Conservation (phyloP, 2,329 filamentous ascomycete species). For the Calonectria montana region DNA sequence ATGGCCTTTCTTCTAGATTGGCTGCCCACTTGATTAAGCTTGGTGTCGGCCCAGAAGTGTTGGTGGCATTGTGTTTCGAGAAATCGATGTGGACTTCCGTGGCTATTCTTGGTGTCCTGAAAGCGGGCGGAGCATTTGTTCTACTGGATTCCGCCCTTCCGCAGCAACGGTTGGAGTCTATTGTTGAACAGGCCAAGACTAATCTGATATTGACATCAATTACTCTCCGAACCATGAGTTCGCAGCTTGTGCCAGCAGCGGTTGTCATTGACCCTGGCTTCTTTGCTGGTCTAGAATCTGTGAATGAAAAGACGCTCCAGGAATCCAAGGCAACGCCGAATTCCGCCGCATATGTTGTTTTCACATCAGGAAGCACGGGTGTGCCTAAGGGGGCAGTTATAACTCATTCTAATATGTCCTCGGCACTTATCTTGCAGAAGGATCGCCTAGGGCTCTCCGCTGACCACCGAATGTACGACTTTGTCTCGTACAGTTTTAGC, state of each 20-base stretch:
- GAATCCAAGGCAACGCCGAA: background rate
- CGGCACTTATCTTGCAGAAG: background rate
- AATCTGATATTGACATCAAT: background rate
- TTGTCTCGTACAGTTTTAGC: conserved; percentile 17
- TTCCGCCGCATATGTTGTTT: conserved; percentile 5
- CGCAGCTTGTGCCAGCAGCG: background rate
- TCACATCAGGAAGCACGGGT: conserved; percentile 14
- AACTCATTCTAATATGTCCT: background rate
- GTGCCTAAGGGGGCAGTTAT: conserved; percentile 12
- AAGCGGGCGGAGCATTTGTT: conserved; percentile 36
- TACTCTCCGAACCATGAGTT: background rate
- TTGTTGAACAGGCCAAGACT: conserved; percentile 3
- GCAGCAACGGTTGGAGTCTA: background rate
- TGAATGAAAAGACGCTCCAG: too few species aligned
- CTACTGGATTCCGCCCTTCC: conserved; percentile 27
- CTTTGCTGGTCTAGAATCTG: background rate
- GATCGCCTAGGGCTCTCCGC: background rate
- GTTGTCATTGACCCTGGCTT: background rate
- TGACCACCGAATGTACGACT: conserved; percentile 1
- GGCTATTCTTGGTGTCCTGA: conserved; percentile 35
- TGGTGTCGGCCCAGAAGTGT: conserved; percentile 41
- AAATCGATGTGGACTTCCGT: conserved; percentile 37
- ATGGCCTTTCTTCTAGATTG: conserved; percentile 50
- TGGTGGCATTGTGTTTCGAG: conserved; percentile 35
- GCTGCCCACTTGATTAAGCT: conserved; percentile 47